Conservation (phyloP, 2,329 filamentous ascomycete species). For the Claviceps fusiformis region DNA sequence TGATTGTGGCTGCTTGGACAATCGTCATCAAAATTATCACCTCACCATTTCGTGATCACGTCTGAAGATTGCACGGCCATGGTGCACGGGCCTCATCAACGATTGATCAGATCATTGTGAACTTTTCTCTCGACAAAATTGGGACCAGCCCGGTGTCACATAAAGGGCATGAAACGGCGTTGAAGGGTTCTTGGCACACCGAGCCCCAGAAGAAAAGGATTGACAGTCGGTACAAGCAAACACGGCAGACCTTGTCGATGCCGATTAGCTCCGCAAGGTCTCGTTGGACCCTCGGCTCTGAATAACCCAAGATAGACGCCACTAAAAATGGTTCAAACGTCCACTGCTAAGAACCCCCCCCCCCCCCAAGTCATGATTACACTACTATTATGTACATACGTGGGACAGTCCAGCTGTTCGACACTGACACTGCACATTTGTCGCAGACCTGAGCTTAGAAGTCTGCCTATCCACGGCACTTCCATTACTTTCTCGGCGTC, state of each 20-base stretch:
- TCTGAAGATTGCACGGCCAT: background rate
- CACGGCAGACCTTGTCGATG: slow-evolving; percentile 1
- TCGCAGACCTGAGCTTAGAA: background rate
- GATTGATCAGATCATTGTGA: background rate
- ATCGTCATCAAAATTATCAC: background rate
- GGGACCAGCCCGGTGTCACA: background rate
- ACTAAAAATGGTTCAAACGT: background rate
- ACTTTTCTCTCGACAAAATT: background rate
- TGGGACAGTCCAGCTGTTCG: background rate
- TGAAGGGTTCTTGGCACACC: background rate
- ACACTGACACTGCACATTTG: background rate
- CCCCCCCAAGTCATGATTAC: background rate
- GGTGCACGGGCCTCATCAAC: background rate
- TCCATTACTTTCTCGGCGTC: background rate
- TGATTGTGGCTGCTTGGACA: background rate
- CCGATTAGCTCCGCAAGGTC: background rate
- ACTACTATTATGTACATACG: too few relatives aligned
- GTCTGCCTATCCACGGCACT: background rate
- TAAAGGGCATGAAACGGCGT: background rate
- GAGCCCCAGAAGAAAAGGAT: background rate
- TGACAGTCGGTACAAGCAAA: background rate
- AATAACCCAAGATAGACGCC: background rate
- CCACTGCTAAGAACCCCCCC: background rate
- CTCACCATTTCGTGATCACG: background rate
- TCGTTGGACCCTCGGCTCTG: background rate